Base-by-base conservation (phyloP, 2,329 filamentous ascomycete genomes). In the Trichoderma sp. region DNA sequence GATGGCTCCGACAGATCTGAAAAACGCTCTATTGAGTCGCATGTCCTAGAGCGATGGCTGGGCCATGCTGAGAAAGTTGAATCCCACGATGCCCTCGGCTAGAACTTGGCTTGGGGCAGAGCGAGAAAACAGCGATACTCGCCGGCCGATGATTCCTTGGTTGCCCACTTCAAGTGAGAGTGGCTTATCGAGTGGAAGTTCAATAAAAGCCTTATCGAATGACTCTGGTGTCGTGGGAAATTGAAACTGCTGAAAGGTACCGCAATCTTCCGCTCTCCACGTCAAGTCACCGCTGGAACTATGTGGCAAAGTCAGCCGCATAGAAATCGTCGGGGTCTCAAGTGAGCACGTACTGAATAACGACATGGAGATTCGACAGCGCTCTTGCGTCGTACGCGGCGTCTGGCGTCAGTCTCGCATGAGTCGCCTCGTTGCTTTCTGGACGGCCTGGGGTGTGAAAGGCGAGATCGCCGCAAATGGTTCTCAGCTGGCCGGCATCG, bases 31-130 rank as follows among this genome's bases (percentile, higher is more conserved):
- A 12, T 68, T 12, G 10, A 8, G 15, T n/a, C 35, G 45, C 42
- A 34, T 25, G 10, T 19, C 10, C 15, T 61, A 64, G 42, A 64
- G 17, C 25, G 59, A 68, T 19, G 67, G 39, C 4, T 57, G 37
- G 19, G 34, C 39, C 59, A 25, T 69, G 37, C 70, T 73, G 63
- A 75, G 60, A 53, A 78, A 79, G 39, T 84, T 84, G 72, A 83
- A 84, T 1, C 83, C 83, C 5, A 84, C 80, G n/a, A 84, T 82
- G 0, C 83, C 83, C 70, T 84, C 82, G 0, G 83, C 82, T 4
- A 84, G 70, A 0, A 82, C 76, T 34, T 48, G 69, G 12, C 77
- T 77, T 70, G 64, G 69, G 0, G 64, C 56, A 0, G 70, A 65
- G 0, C 73, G 70, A 0, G 76, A 74, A 34, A 76, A 77, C 0